These are phyloP conservation scores for Millerozyma miso DNA, from an alignment of 805 yeast species.

Conservation along the genomic window DNA sequence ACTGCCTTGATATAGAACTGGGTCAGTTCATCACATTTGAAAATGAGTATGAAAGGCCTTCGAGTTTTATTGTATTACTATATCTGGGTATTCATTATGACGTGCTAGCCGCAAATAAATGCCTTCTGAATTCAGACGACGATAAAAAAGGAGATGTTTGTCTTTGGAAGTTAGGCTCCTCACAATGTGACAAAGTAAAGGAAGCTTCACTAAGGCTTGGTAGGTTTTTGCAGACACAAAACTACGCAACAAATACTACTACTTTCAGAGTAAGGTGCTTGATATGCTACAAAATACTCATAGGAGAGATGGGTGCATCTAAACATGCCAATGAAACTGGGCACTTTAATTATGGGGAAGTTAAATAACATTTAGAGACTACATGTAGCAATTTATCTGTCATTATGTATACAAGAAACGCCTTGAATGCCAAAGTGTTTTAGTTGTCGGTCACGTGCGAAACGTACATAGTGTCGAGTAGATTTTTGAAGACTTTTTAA, in stretches of 20 bases:
- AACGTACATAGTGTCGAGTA: neutral
- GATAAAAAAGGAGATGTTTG: constrained; percentile 33
- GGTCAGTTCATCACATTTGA: constrained; percentile 52
- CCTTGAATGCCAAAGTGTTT: no score
- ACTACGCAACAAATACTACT: constrained; percentile 64
- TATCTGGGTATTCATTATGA: constrained; percentile 78
- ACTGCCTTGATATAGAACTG: constrained; percentile 63
- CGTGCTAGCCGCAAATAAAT: constrained; percentile 40
- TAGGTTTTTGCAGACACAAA: constrained; percentile 41
- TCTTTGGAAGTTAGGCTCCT: constrained; percentile 35
- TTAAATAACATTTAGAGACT: constrained; percentile 14
- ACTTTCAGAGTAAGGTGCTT: constrained; percentile 55
- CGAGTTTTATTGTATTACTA: constrained; percentile 47
- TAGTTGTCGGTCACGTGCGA: neutral
- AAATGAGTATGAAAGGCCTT: constrained; percentile 28
- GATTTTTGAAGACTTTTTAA: neutral
- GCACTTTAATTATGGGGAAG: constrained; percentile 62
- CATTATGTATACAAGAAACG: no score
- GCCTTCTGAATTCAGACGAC: constrained; percentile 13
- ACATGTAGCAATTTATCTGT: no score
- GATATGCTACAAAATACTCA: constrained; percentile 46
- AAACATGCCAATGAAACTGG: constrained; percentile 61
- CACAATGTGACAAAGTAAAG: constrained; percentile 28
- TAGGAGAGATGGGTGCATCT: constrained; percentile 63
- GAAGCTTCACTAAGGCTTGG: constrained; percentile 39